Percentiles rank a stretch among this genome's conserved stretches.
phyloP scores from a whole-genome alignment of 805 yeast species.

The Wilhelminamyces savonicus region DNA sequence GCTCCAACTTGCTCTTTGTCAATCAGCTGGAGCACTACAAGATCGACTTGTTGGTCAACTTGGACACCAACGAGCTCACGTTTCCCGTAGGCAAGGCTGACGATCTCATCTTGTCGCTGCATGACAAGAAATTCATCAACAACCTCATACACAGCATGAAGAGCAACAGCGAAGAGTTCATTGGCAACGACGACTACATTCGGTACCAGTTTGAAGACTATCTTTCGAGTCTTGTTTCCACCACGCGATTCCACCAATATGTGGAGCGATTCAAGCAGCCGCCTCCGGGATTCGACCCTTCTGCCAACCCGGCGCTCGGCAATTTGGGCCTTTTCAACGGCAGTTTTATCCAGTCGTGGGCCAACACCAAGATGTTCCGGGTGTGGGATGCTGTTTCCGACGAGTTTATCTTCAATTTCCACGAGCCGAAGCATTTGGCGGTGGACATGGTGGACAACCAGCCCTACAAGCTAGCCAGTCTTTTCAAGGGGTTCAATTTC shows the following conservation, averaged over 20 bases:
- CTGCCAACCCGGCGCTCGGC: slow-evolving; percentile 17
- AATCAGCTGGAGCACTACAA: slow-evolving; percentile 51
- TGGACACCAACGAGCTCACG: slow-evolving; percentile 50
- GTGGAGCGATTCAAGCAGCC: slow-evolving; percentile 27
- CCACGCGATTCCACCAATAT: slow-evolving; percentile 65
- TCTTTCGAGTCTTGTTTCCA: slow-evolving; percentile 64
- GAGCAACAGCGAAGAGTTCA: slow-evolving; percentile 22
- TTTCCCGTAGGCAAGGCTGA: slow-evolving; percentile 33
- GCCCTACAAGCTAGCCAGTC: slow-evolving; percentile 8
- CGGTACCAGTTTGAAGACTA: slow-evolving; percentile 89
- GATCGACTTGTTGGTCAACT: slow-evolving; percentile 68
- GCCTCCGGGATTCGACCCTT: slow-evolving; percentile 35
- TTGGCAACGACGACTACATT: slow-evolving; percentile 71
- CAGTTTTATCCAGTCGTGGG: slow-evolving; percentile 30
- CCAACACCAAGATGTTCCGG: slow-evolving; percentile 24
- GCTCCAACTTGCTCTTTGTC: slow-evolving; percentile 76
- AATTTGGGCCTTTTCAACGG: slow-evolving; percentile 23
- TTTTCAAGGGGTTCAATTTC: slow-evolving; percentile 6
- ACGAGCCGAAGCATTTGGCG: slow-evolving; percentile 34
- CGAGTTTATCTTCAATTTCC: slow-evolving; percentile 39
- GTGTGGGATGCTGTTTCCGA: slow-evolving; percentile 38
- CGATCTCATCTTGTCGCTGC: slow-evolving; percentile 23
- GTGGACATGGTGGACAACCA: slow-evolving; percentile 10
- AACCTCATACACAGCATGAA: slow-evolving; percentile 44
- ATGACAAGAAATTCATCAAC: slow-evolving; percentile 75